Base-by-base conservation (phyloP, 2,329 filamentous ascomycete species). In the Talaromyces sp. region DNA sequence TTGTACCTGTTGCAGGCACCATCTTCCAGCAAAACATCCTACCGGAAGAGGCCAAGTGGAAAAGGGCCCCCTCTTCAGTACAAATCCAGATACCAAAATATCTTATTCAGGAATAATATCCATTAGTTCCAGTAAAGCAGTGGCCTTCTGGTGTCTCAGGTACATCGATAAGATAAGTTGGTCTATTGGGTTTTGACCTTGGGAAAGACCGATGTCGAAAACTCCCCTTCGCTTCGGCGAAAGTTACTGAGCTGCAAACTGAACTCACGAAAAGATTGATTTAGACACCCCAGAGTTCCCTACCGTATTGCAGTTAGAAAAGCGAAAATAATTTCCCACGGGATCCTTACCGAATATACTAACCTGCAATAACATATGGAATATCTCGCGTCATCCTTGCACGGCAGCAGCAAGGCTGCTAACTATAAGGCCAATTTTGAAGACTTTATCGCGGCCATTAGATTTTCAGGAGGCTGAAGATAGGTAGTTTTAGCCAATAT, bases 191-290 rank as follows among this genome's bases (percentile, higher is more conserved):
- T 35, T 13, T 24, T 32, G 29, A 14, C n/a, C 29, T 32, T n/a
- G 5, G 21, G 21, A 54, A 32, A 32, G 26, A 29, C 10, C 7
- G 51, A 4, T 9, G 3, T 7, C 29, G 19, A 54, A 54, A 31
- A 54, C 17, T 9, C n/a, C 17, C 19, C 19, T 32, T 21, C 51
- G 14, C 17, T 17, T 21, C 51, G 27, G 7, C 21, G n/a, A 13
- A 17, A 53, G 19, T n/a, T 53, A 3, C 13, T 53, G 24, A 4
- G 26, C 26, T 11, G 52, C 58, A 56, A 62, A 63, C 62, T 65
- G 64, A 27, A 27, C 26, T 32, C 3, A 10, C 9, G 10, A 32
- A 32, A 11, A 32, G 31, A 58, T 56, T 41, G 63, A 52, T 52
- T 59, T 6, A 17, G 35, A 38, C n/a, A 1, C 9, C 14, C 35